phyloP scores from a whole-genome alignment of 2,329 filamentous ascomycete genomes.

The Claviceps spartinae region DNA sequence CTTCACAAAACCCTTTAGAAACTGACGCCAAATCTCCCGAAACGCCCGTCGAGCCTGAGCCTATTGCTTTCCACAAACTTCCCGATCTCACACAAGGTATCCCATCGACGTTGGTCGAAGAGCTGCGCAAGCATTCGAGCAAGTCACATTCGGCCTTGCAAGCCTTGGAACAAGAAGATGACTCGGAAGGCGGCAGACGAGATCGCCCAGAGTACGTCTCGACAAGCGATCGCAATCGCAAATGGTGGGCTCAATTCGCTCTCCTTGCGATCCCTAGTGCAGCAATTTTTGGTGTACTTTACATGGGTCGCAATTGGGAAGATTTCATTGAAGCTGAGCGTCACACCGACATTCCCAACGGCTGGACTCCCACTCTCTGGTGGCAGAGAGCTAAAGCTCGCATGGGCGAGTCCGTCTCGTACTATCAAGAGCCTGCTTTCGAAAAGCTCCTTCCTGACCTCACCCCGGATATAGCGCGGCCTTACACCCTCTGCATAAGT shows the following conservation, averaged over 20 bases:
- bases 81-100: conserved; percentile 92
- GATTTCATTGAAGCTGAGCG: conserved; percentile 58
- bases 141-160: conserved; percentile 19
- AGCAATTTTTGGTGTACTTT: conserved; percentile 47
- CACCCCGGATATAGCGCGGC: conserved; percentile 66
- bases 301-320: conserved; percentile 82
- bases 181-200: conserved; percentile 20
- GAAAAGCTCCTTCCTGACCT: conserved; percentile 79
- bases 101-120: conserved; percentile 75
- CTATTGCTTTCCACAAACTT: conserved; percentile 51
- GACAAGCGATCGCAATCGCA: conserved; percentile 72
- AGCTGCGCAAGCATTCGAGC: conserved; percentile 39
- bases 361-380: conserved; percentile 63
- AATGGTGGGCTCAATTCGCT: conserved; percentile 61
- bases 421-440: conserved; percentile 94
- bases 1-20: neutral
- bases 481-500: conserved; percentile 85
- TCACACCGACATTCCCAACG: conserved; percentile 62
- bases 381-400: conserved; percentile 70
- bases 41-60: conserved; percentile 21
- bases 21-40: conserved; percentile 9
- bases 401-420: conserved; percentile 61
- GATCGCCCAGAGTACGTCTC: conserved; percentile 71
- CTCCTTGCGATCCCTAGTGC: conserved; percentile 48
- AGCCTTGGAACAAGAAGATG: conserved; percentile 23